Base-by-base conservation (phyloP, 352 stramenopile species). In the Globisporangium yorkense region DNA sequence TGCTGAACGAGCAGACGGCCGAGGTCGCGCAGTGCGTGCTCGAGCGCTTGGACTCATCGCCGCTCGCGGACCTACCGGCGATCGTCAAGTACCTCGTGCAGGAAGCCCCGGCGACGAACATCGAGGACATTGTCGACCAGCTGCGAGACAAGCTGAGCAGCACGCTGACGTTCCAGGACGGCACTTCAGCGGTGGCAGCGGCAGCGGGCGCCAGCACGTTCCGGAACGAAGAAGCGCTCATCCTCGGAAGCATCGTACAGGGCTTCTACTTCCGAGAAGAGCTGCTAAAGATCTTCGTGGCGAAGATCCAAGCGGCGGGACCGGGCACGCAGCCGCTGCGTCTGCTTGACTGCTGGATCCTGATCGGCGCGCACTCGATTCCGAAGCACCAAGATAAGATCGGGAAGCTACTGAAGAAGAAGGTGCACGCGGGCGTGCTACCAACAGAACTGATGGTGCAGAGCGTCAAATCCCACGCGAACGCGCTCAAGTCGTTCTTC, bases 11-110 rank as follows among this genome's bases (percentile, higher is more conserved):
- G 39, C 72, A 84, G 39, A 79, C 67, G 0, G 56, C 59, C 0
- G 54, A 67, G 4, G 71, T 85, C 7, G 56, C 79, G 4, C 43
- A 57, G 37, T 80, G 72, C 54, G 67, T 87, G 10, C 62, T 87
- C 1, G 71, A 83, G 54, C 70, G 74, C 1, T 57, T 87, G 8
- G 61, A 77, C 40, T 84, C 78, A 46, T 82, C 75, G 33, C 67
- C 71, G 27, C 54, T 84, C 1, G 35, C 57, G 0, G 77, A 88
- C 49, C 56, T 88, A 5, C 75, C 77, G 0, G 65, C 65, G n/a
- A 76, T 88, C 45, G 74, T 88, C 55, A 82, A 80, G 51, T 88
- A 86, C 52, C 70, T 88, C 27, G 66, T 88, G 0, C 73, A 86
- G 58, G 72, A 82, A 47, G 65, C 73, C 2, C 71, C 77, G 2